Conservation (phyloP, 306 rosid species). For the Purshia tridentata region DNA sequence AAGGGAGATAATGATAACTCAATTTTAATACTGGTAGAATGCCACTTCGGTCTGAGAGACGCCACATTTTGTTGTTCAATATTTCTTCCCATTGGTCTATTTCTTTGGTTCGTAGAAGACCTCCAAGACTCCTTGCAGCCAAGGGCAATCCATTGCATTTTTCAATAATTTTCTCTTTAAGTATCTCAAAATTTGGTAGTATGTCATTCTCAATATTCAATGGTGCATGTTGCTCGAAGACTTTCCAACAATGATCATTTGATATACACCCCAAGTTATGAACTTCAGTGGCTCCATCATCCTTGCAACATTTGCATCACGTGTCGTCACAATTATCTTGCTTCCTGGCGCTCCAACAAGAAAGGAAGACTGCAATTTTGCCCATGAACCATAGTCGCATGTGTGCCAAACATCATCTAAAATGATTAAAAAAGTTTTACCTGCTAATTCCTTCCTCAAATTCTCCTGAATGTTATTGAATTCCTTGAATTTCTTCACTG, state of each 20-base stretch:
- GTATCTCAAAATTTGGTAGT: neutral
- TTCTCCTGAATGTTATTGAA: neutral
- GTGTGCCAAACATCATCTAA: constrained; percentile 32
- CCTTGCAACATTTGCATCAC: constrained; percentile 7
- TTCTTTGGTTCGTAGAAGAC: too few species aligned
- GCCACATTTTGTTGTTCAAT: too few species aligned
- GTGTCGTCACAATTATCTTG: constrained; percentile 33
- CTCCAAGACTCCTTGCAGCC: too few species aligned
- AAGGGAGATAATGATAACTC: too few species aligned
- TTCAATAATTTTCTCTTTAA: constrained; percentile 11
- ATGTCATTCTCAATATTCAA: accelerated
- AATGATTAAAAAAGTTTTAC: constrained; percentile 7
- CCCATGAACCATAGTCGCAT: neutral
- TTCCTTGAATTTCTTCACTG: neutral
- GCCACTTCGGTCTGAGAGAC: too few species aligned
- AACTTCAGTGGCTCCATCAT: neutral
- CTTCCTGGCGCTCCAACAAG: constrained; percentile 5
- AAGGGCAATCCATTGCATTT: too few species aligned
- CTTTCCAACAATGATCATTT: neutral
- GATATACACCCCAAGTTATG: neutral
- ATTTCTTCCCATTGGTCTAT: too few species aligned
- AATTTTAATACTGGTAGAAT: too few species aligned
- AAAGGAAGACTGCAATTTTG: neutral
- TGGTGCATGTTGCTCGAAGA: constrained; percentile 23
- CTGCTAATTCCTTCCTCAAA: neutral